Evolutionary conservation across 768 basidiomycete species (phyloP), one percentile per base, ranked within the genome.

Genomic region (Mycena olivaceomarginata): DNA sequence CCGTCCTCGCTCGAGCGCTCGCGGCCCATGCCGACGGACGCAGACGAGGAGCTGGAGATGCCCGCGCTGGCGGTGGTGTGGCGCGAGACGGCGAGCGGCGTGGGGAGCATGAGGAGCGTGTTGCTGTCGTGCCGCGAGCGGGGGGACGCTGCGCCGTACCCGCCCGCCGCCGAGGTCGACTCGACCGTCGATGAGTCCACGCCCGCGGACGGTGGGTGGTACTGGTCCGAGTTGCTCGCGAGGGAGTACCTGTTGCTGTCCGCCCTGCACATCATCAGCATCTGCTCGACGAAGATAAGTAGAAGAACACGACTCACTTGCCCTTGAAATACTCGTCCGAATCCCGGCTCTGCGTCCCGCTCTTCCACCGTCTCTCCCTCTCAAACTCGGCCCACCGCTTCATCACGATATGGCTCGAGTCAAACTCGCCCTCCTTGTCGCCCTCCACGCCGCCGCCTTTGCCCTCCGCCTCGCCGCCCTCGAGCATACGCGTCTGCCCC

Each of bases 381-480:
- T 99, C 98, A 84, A 98, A 99, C 86, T 99, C 98, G 20, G 93
- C 97, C 98, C 98, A 99, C 53, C 97, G 92, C 90, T 99, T 99
- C 98, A 99, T 99, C 46, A 98, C 95, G 80, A 99, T 99, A 86
- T 98, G 94, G 60, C 93, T 91, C 40, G 97, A 98, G 87, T 99
- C 98, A 82, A 99, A 99, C 83, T 96, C 96, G 84, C 98, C 98
- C 77, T 98, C 97, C 88, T 99, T 99, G 83, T 97, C 98, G 13
- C 95, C 96, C 81, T 97, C 95, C 72, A 90, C 90, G 15, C 46
- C 31, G 37, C 20, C 87, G 9, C 41, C 63, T 13, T 41, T 91
- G 41, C 41, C 63, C 41, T 43, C 91, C 92, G 81, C 31, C 31
- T 31, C 31, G 31, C 94, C 95, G 11, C 97, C 97, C 41, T 91